Percentiles rank a stretch among this genome's conserved stretches.
Evolutionary conservation across 352 stramenopile genomes (phyloP).

Genomic region (Phytophthora cactorum): DNA sequence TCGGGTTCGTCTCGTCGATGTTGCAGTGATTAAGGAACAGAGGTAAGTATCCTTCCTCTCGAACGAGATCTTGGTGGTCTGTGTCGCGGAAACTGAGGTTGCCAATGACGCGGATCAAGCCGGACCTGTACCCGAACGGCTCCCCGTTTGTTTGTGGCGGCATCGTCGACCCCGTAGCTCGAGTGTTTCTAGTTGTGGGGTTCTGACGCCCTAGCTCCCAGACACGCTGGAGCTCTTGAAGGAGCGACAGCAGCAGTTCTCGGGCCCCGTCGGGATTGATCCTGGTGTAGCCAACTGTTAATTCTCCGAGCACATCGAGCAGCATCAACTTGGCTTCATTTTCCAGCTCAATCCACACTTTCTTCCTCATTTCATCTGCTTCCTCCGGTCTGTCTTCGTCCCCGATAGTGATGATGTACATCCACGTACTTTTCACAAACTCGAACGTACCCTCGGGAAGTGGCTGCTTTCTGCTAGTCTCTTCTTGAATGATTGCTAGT

Average conservation of each 20-base stretch:
- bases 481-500: not conserved
- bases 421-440: slow-evolving; percentile 65
- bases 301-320: slow-evolving; percentile 69
- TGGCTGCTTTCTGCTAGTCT: slow-evolving; percentile 7
- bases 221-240: slow-evolving; percentile 65
- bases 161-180: slow-evolving; percentile 10
- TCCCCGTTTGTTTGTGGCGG: slow-evolving; percentile 30
- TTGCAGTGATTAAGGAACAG: slow-evolving; percentile 92
- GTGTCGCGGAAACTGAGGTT: slow-evolving; percentile 84
- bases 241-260: slow-evolving; percentile 50
- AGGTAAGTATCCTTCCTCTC: slow-evolving; percentile 69
- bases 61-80: slow-evolving; percentile 78
- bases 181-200: slow-evolving; percentile 14
- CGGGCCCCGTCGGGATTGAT: slow-evolving; percentile 7
- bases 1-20: slow-evolving; percentile 85
- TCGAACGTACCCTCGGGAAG: slow-evolving; percentile 44
- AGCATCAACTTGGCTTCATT: slow-evolving; percentile 80
- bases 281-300: slow-evolving; percentile 39
- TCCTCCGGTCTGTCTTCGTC: slow-evolving; percentile 70
- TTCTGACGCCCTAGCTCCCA: slow-evolving; percentile 54
- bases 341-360: slow-evolving; percentile 79
- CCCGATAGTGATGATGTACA: slow-evolving; percentile 45
- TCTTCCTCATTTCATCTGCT: slow-evolving; percentile 61
- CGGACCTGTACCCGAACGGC: slow-evolving; percentile 75
- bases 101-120: slow-evolving; percentile 79